Evolutionary conservation across 441 rosid genomes (phyloP).

Genomic region (Euphorbia celastroides): DNA sequence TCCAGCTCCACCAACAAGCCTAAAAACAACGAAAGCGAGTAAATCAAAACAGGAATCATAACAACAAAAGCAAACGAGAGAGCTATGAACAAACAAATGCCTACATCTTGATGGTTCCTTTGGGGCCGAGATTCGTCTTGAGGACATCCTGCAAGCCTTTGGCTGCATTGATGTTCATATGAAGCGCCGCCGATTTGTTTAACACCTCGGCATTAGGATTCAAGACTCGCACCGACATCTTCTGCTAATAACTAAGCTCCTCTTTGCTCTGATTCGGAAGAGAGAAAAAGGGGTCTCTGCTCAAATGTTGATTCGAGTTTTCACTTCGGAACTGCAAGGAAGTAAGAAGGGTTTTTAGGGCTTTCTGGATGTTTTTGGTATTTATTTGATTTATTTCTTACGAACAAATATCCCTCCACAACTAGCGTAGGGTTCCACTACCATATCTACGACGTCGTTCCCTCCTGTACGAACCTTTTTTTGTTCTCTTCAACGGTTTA

Average conservation of each 20-base stretch:
- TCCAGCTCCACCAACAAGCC: constrained; percentile 98
- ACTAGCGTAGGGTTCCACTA: too few species aligned
- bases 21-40: constrained; percentile 12
- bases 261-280: neutral
- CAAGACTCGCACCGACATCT: constrained; percentile 82
- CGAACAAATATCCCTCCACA: neutral
- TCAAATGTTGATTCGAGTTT: neutral
- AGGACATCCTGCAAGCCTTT: constrained; percentile 94
- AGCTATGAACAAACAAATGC: neutral
- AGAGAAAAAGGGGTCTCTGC: neutral
- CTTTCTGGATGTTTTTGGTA: constrained; percentile 7
- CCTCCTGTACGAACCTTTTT: too few species aligned
- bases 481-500: too few species aligned
- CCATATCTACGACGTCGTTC: too few species aligned
- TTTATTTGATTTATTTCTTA: neutral
- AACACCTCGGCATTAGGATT: constrained; percentile 98
- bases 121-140: constrained; percentile 91
- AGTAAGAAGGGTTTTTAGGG: constrained; percentile 9
- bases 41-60: neutral
- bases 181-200: constrained; percentile 97
- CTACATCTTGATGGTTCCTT: constrained; percentile 95
- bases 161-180: constrained; percentile 97
- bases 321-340: neutral
- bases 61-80: neutral
- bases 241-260: constrained; percentile 14